Base-by-base conservation (phyloP, 1,139 yeast species). In the Blastobotrys petasosporus region DNA sequence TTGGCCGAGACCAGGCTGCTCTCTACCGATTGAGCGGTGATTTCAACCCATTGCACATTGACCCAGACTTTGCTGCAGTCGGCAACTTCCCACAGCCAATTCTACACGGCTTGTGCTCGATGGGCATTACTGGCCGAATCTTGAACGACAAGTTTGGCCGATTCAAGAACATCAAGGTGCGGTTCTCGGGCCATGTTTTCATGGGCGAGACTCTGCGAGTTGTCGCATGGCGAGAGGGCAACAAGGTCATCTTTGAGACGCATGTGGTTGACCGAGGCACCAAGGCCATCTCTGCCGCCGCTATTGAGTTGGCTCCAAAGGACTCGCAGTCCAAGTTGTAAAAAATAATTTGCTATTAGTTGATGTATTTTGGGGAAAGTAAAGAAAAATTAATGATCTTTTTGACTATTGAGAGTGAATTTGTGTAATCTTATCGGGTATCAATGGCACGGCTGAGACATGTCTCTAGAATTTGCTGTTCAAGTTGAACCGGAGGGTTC, bases 201-300 rank as follows among this genome's bases (percentile, higher is more conserved):
- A 97, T 97, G n/a, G 98, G 97, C 59, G 97, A 92, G 69, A 83
- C 87, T 30, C 75, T 92, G 65, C 76, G 75, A 61, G 80, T 92
- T 36, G 70, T 70, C 49, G 95, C 95, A 37, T 92, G 98, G 98
- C 85, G 82, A 67, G 74, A 80, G 51, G 77, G 77, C 43, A 80
- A 77, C 58, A 69, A 74, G 55, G 83, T 92, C 51, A 73, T 80
- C 52, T 92, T 90, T 80, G 94, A 85, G 68, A 80, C 94, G 30
- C 79, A 79, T 64, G 88, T 84, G 49, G 79, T 82, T 52, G 95
- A 85, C 61, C 82, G 95, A 67, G 76, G 80, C 58, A 74, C 81
- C 38, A 73, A 79, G 59, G 97, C 92, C 48, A 83, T 92, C 60
- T 79, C 85, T 65, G 85, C 84, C 61, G 96, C 96, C 43, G 97